These are phyloP conservation scores for Closterium sp. DNA, from an alignment of 139 green algal genomes.

Conservation along the genomic window DNA sequence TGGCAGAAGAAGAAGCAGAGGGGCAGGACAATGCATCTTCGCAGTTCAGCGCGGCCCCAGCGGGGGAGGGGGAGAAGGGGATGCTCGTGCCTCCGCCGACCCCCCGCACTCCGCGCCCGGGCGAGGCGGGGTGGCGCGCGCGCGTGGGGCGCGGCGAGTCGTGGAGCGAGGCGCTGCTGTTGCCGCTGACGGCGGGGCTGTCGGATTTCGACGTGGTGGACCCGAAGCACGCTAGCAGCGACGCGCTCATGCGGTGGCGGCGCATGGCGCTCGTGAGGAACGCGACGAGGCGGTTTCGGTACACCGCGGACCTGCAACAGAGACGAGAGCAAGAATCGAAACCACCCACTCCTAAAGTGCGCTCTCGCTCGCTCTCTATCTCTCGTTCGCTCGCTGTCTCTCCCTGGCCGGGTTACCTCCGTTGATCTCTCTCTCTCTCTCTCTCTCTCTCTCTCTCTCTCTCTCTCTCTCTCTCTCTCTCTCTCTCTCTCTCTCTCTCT, in stretches of 20 bases:
- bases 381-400: no score
- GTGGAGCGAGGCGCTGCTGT: slow-evolving; percentile 6
- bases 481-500: neutral
- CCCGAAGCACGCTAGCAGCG: neutral
- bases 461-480: neutral
- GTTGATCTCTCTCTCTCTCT: neutral
- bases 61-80: neutral
- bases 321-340: neutral
- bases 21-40: neutral
- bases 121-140: neutral
- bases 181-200: neutral
- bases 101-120: neutral
- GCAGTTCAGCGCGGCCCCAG: neutral
- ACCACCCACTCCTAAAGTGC: neutral
- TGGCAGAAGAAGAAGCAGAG: neutral
- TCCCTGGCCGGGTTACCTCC: no score
- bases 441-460: neutral
- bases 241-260: slow-evolving; percentile 2
- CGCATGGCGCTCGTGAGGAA: neutral
- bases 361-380: neutral
- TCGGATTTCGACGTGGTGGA: slow-evolving; percentile 1
- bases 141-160: neutral
- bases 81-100: neutral
- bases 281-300: neutral
- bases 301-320: slow-evolving; percentile 6